Evolutionary conservation across 177 flowering plant species (phyloP).

Genomic region (Telopea speciosissima): DNA sequence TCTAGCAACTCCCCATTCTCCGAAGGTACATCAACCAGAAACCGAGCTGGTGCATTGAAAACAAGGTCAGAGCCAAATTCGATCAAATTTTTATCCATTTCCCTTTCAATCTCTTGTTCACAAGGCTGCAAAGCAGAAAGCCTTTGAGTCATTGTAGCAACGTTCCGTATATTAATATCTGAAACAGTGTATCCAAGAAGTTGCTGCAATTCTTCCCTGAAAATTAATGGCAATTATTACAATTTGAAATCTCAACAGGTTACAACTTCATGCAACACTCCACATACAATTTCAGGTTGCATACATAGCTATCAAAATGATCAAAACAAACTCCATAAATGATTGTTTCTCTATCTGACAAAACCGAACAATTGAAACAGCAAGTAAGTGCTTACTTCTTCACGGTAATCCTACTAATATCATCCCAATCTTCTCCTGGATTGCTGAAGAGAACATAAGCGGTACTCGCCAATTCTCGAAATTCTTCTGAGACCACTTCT

Average conservation of each 20-base stretch:
- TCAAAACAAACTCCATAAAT: neutral
- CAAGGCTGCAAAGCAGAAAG: constrained; percentile 48
- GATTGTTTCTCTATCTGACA: neutral
- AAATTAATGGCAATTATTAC: constrained; percentile 5
- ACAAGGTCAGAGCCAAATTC: constrained; percentile 83
- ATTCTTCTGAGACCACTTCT: constrained; percentile 68
- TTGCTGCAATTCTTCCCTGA: constrained; percentile 65
- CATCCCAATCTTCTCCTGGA: constrained; percentile 25
- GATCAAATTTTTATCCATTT: constrained; percentile 19
- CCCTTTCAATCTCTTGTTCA: constrained; percentile 20
- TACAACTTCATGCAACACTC: neutral
- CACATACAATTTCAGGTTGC: neutral
- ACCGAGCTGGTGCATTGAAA: constrained; percentile 67
- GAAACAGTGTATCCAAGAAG: constrained; percentile 51
- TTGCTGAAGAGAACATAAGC: constrained; percentile 47
- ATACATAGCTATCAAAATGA: neutral
- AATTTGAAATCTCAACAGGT: constrained; percentile 3
- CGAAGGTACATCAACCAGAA: constrained; percentile 56
- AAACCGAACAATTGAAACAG: neutral
- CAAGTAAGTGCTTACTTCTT: constrained; percentile 47
- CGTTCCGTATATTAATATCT: constrained; percentile 43
- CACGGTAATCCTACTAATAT: constrained; percentile 22
- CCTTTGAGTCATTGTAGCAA: constrained; percentile 41
- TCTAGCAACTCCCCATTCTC: constrained; percentile 41
- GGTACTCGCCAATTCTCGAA: constrained; percentile 57